A percentile compares a stretch with the other conserved stretches of the same genome.
Evolutionary conservation across 2,329 filamentous ascomycete species (phyloP).

Genomic region (Elsinoe fawcettii): DNA sequence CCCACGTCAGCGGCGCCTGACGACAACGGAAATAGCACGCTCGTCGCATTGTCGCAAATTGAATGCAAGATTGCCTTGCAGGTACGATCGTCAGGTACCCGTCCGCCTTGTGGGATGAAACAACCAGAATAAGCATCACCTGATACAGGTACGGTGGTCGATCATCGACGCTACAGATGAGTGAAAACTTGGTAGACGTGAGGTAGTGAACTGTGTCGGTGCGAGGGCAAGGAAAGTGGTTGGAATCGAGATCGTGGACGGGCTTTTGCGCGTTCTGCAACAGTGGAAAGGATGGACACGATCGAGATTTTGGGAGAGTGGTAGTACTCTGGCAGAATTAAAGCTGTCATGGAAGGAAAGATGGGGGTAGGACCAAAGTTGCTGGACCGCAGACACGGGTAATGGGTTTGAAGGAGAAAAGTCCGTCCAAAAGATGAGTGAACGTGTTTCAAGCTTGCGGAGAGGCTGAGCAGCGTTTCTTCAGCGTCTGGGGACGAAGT

Average conservation of each 20-base stretch:
- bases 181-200: not conserved
- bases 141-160: not conserved
- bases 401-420: not conserved
- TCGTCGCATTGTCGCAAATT: not conserved
- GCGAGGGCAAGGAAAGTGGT: not conserved
- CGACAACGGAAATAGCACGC: not conserved
- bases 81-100: slow-evolving; percentile 10
- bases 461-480: not conserved
- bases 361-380: not conserved
- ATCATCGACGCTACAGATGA: not conserved
- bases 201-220: not conserved
- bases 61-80: not conserved
- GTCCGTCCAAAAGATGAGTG: not conserved
- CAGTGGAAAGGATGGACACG: not conserved
- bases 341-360: not conserved
- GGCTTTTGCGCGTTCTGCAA: not conserved
- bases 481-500: no score
- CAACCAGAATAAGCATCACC: not conserved
- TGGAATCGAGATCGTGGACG: not conserved
- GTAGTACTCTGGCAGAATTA: not conserved
- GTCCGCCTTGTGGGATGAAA: not conserved
- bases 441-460: not conserved
- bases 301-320: not conserved
- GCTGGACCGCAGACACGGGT: not conserved
- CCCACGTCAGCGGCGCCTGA: not conserved